Percentiles rank a stretch among this genome's conserved stretches.
These are phyloP conservation scores for Boletus pseudo-olivaceus DNA, from an alignment of 768 basidiomycete genomes.

Conservation along the genomic window DNA sequence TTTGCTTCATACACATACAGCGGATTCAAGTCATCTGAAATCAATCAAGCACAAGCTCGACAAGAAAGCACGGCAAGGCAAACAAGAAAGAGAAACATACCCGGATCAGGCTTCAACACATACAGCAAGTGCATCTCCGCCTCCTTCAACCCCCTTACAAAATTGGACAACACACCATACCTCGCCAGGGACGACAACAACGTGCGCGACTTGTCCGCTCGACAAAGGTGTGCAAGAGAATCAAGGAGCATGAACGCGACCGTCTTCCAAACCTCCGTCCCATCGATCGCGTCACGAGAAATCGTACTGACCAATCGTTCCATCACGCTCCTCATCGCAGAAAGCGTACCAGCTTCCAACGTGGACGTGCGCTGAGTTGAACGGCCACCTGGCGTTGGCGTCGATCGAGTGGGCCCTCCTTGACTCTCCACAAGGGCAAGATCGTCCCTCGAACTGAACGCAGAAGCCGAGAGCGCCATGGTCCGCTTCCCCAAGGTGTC, in stretches of 20 bases:
- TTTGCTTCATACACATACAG: conserved; percentile 95
- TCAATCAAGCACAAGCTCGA: background rate
- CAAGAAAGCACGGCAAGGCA: background rate
- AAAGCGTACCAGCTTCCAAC: conserved; percentile 60
- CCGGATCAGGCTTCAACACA: conserved; percentile 86
- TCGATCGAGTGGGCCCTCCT: conserved; percentile 22
- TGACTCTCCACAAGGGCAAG: conserved; percentile 37
- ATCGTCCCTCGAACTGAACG: conserved; percentile 38
- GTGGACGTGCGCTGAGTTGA: conserved; percentile 27
- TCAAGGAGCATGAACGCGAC: conserved; percentile 90
- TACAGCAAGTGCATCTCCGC: conserved; percentile 69
- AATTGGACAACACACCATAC: conserved; percentile 76
- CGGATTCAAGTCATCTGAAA: conserved; percentile 79
- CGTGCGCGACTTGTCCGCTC: conserved; percentile 62
- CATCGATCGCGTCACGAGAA: conserved; percentile 90
- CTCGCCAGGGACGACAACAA: conserved; percentile 57
- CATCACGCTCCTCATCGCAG: conserved; percentile 60
- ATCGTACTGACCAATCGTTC: conserved; percentile 73
- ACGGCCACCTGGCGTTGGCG: conserved; percentile 14
- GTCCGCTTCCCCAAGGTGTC: conserved; percentile 26
- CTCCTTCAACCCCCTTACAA: conserved; percentile 83
- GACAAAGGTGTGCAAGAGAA: conserved; percentile 69
- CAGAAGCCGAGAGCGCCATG: conserved; percentile 34
- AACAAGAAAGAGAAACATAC: conserved; percentile 40
- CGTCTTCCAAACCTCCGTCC: conserved; percentile 95